A percentile compares a stretch with the other conserved stretches of the same genome.
Conservation (phyloP, 345 rosid genomes). For the Populus davidiana region DNA sequence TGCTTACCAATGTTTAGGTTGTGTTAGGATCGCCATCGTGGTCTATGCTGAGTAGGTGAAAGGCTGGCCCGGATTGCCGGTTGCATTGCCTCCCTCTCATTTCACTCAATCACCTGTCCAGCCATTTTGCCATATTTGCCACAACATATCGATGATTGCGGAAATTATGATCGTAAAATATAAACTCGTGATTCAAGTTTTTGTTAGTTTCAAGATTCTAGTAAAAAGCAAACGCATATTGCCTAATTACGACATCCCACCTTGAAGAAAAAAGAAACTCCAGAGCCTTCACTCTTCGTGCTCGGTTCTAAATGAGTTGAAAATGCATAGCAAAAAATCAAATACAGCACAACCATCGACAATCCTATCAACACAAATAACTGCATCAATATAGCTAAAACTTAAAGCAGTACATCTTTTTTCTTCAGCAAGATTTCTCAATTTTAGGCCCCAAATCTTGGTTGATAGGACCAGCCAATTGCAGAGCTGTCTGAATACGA, state of each 20-base stretch:
- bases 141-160: neutral
- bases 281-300: neutral
- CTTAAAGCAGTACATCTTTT: neutral
- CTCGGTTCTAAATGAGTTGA: neutral
- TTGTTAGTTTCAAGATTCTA: neutral
- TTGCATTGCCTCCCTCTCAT: constrained; percentile 4
- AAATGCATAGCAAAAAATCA: neutral
- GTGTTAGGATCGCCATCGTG: constrained; percentile 31
- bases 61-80: neutral
- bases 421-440: constrained; percentile 4
- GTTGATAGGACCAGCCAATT: constrained; percentile 9
- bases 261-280: neutral
- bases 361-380: neutral
- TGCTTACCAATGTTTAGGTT: constrained; percentile 34
- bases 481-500: neutral
- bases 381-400: neutral
- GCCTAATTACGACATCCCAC: neutral
- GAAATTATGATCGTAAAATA: neutral
- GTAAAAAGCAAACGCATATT: neutral
- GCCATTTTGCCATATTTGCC: neutral
- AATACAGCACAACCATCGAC: neutral
- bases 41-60: constrained; percentile 18
- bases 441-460: neutral
- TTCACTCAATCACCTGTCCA: neutral
- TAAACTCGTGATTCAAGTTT: neutral